Base-by-base conservation (phyloP, 2,329 filamentous ascomycete species). In the Fusarium concolor region DNA sequence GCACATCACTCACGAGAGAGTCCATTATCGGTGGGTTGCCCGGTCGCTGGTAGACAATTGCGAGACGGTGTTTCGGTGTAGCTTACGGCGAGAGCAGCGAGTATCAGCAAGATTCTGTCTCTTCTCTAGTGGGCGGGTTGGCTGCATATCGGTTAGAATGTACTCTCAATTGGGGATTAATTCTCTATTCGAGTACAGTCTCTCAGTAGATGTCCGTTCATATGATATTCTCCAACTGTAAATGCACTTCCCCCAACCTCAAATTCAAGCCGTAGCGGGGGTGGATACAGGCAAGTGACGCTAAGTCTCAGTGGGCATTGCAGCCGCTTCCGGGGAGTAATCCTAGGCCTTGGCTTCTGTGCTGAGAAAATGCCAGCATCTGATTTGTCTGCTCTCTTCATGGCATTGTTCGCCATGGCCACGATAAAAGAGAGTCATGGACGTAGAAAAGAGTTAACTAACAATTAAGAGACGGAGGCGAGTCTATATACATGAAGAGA, bases 291-390 rank as follows among this genome's bases (percentile, higher is more conserved):
- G 54, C 29, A 37, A 26, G 38, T 65, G 55, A 41, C 60, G 56
- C 66, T 68, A 68, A 60, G 43, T 56, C 61, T 57, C 65, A 68
- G 65, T 53, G 65, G 65, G 51, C 62, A 62, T 50, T 26, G 26
- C 26, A 26, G 59, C 70, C 64, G 67, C 51, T 67, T 71, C 70
- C 65, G 71, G 68, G 65, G 55, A 65, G 38, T 43, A 65, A 62
- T 56, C 49, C 65, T 64, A 26, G 26, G 20, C 59, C 35, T 43
- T 51, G 35, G 47, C 47, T 37, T 24, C 22, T 24, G 10, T 39
- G 72, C 72, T 74, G 72, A 74, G 72, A 65, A 74, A 74, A 71
- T 37, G 56, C 68, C 42, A 57, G 60, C 67, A 64, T 68, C 67
- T 74, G 72, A 74, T 74, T 74, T 74, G 71, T 38, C 17, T 15